These are phyloP conservation scores for Przewalskia tangutica DNA, from an alignment of 257 asterid genomes.

Conservation along the genomic window DNA sequence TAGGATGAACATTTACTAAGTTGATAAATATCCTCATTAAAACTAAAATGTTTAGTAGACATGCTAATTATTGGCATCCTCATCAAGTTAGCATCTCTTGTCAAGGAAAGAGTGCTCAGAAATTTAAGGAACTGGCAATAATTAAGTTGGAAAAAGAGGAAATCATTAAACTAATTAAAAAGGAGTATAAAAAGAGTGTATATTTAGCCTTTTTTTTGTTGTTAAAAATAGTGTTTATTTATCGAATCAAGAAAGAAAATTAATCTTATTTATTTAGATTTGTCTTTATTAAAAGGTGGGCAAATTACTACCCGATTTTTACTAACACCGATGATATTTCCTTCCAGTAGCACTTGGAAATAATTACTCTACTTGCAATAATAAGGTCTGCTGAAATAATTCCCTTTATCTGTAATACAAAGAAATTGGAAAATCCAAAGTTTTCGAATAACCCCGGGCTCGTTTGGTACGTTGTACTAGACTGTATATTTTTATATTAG, in stretches of 20 bases:
- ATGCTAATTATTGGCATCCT: neutral
- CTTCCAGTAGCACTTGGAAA: neutral
- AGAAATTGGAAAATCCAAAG: neutral
- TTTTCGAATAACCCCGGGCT: neutral
- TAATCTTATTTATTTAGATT: no score
- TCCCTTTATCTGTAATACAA: slow-evolving; percentile 1
- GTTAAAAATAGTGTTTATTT: no score
- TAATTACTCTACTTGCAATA: neutral
- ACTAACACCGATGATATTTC: neutral
- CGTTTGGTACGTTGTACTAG: no score
- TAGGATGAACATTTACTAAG: neutral
- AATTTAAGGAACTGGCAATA: neutral
- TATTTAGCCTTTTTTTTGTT: no score
- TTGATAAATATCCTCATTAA: neutral
- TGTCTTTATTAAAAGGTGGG: no score
- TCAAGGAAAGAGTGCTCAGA: neutral
- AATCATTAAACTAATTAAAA: neutral
- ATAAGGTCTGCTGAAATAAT: no score
- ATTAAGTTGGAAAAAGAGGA: neutral
- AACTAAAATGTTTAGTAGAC: neutral
- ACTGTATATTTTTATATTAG: no score
- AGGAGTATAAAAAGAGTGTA: neutral
- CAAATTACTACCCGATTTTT: no score
- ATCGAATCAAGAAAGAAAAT: no score
- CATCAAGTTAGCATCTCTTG: neutral